phyloP scores from a whole-genome alignment of 2,329 filamentous ascomycete species.

The Trichoderma atroviride region DNA sequence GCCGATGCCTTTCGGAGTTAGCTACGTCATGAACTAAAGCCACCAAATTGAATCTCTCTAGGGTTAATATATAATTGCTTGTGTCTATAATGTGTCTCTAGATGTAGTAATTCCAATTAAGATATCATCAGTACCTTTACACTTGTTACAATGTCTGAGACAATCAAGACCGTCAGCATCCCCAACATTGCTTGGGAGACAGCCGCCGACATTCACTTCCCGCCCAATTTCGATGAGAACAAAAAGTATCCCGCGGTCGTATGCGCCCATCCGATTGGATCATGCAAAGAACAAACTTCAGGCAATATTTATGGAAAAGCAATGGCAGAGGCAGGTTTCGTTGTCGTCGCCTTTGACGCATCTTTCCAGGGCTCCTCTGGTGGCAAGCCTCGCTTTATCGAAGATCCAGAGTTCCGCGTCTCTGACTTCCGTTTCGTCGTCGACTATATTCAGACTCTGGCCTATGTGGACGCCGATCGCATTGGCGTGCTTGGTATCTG shows the following conservation, averaged over 20 bases:
- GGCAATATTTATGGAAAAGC: not conserved
- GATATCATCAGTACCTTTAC: not conserved
- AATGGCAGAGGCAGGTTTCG: not conserved
- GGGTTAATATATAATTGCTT: not conserved
- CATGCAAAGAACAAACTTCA: not conserved
- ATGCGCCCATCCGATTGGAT: not conserved
- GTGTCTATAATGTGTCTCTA: not conserved
- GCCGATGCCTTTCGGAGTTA: not conserved
- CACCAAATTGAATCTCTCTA: not conserved
- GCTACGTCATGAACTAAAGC: not conserved
- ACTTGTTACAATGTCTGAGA: not conserved
- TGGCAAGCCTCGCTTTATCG: not conserved
- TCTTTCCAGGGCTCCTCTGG: not conserved
- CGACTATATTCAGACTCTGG: not conserved
- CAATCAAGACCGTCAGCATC: slow-evolving; percentile 4
- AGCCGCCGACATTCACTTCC: not conserved
- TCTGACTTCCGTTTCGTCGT: not conserved
- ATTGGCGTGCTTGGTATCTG: not conserved
- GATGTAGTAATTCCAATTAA: not conserved
- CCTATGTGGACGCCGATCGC: not conserved
- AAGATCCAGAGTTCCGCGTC: not conserved
- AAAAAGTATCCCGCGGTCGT: not conserved
- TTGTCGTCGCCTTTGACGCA: not conserved
- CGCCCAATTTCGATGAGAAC: not conserved
- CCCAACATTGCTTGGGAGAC: slow-evolving; percentile 9